A percentile compares a stretch with the other conserved stretches of the same genome.
phyloP scores from a whole-genome alignment of 202 grass and related monocot species.

The Elaeis oleifera region DNA sequence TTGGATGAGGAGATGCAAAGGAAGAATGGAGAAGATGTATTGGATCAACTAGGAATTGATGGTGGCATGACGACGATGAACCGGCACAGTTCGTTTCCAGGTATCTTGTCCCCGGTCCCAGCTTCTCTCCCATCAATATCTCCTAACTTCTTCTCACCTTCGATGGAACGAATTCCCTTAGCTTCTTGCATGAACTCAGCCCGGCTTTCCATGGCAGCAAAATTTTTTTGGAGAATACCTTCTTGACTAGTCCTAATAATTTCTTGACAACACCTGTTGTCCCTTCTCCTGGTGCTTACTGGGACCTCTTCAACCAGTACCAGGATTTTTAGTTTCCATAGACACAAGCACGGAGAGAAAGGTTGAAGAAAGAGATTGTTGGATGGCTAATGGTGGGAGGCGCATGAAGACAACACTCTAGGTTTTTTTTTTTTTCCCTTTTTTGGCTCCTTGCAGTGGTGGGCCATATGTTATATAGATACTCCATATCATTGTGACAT shows the following conservation, averaged over 20 bases:
- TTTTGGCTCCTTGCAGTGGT: too few species aligned
- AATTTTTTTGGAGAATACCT: constrained; percentile 10
- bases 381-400: too few species aligned
- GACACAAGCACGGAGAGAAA: not conserved
- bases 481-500: too few species aligned
- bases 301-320: constrained; percentile 27
- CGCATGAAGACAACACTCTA: too few species aligned
- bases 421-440: too few species aligned
- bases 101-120: too few species aligned
- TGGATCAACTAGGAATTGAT: constrained; percentile 26
- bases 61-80: not conserved
- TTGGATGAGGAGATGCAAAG: not conserved
- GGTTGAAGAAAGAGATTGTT: constrained; percentile 1
- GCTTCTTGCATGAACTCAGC: constrained; percentile 29
- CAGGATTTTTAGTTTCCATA: constrained; percentile 10
- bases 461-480: too few species aligned
- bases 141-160: not conserved
- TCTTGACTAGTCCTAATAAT: constrained; percentile 11
- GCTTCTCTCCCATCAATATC: too few species aligned
- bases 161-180: not conserved
- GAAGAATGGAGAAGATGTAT: constrained; percentile 12
- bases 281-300: constrained; percentile 28
- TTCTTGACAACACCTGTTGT: constrained; percentile 15
- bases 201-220: constrained; percentile 2
- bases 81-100: not conserved